phyloP scores from a whole-genome alignment of 306 rosid genomes.

The Lupinus albus region DNA sequence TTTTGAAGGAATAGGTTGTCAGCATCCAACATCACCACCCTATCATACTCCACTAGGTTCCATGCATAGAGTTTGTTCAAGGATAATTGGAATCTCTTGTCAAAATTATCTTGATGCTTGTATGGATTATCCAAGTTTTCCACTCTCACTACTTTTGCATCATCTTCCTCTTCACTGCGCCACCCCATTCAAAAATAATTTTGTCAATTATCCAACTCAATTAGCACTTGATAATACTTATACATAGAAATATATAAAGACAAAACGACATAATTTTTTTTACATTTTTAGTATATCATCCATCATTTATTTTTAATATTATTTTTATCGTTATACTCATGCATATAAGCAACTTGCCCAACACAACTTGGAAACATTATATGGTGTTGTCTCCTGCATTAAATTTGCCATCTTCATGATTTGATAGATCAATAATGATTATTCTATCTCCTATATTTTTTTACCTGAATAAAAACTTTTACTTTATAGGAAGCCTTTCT shows the following conservation, averaged over 20 bases:
- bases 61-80: conserved; percentile 89
- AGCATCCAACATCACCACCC: conserved; percentile 88
- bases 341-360: conserved; percentile 16
- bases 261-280: no score
- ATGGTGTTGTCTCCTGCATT: conserved; percentile 13
- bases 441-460: background rate
- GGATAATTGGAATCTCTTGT: conserved; percentile 70
- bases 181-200: background rate
- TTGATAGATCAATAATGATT: background rate
- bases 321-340: no score
- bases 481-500: conserved; percentile 1
- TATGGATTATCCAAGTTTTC: conserved; percentile 83
- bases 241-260: no score
- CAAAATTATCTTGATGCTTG: conserved; percentile 63
- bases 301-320: no score
- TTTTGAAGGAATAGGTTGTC: conserved; percentile 83
- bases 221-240: background rate
- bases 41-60: conserved; percentile 79
- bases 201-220: conserved; percentile 22
- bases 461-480: background rate
- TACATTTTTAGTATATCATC: no score
- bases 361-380: background rate
- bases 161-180: conserved; percentile 75
- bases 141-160: conserved; percentile 84
- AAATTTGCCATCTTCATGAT: background rate